A percentile compares a stretch with the other conserved stretches of the same genome.
Evolutionary conservation across 495 filamentous ascomycete genomes (phyloP).

Genomic region (Aspergillus nanangensis): DNA sequence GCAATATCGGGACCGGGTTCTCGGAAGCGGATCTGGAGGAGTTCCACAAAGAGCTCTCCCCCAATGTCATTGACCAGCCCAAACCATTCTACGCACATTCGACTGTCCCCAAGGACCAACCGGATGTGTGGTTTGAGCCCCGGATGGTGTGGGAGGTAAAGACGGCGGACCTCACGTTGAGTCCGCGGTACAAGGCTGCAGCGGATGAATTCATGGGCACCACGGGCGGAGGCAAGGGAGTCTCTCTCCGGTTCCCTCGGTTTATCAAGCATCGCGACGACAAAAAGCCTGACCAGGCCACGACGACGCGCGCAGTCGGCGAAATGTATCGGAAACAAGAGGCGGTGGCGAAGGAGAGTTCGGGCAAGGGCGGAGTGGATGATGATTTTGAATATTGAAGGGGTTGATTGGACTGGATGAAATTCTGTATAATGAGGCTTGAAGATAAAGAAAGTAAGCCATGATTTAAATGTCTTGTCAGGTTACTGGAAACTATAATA

Average conservation of each 20-base stretch:
- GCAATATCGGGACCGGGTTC: constrained; percentile 98
- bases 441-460: too few relatives aligned
- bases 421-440: neutral
- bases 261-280: constrained; percentile 89
- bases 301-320: constrained; percentile 73
- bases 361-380: constrained; percentile 79
- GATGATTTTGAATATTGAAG: constrained; percentile 95
- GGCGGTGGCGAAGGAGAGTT: constrained; percentile 57
- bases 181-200: constrained; percentile 83
- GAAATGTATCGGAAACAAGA: constrained; percentile 98
- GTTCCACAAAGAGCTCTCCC: constrained; percentile 65
- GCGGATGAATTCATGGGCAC: constrained; percentile 53
- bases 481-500: too few relatives aligned
- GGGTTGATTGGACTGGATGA: neutral
- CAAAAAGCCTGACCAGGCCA: constrained; percentile 92
- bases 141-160: constrained; percentile 96
- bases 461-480: too few relatives aligned
- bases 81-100: constrained; percentile 95
- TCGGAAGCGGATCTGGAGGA: constrained; percentile 82
- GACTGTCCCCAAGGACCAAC: constrained; percentile 79
- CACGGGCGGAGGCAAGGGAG: constrained; percentile 70
- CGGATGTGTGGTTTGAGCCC: constrained; percentile 98
- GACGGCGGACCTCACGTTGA: constrained; percentile 89
- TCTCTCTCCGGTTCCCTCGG: constrained; percentile 83
- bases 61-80: constrained; percentile 75